phyloP scores from a whole-genome alignment of 2,329 filamentous ascomycete genomes.

The Monosporascus cannonballus region DNA sequence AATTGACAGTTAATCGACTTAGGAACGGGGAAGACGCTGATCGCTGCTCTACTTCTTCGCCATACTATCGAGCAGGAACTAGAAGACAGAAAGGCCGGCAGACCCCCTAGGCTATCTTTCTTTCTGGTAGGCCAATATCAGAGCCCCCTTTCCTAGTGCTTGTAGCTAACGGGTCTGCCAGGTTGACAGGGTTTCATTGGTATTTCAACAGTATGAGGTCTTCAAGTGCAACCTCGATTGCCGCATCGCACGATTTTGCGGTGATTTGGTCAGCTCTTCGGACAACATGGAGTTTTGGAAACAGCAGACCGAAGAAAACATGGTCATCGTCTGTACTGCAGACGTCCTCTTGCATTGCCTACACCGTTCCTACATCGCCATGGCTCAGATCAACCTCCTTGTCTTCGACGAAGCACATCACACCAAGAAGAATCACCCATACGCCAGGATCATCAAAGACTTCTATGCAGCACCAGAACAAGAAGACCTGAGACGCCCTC shows the following conservation, averaged over 20 bases:
- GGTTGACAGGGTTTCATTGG: constrained; percentile 83
- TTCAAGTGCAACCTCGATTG: constrained; percentile 76
- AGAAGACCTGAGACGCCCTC: constrained; percentile 50
- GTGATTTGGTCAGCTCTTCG: constrained; percentile 50
- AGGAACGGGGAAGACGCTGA: constrained; percentile 94
- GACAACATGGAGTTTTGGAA: constrained; percentile 43
- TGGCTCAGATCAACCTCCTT: constrained; percentile 79
- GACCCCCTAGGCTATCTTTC: constrained; percentile 64
- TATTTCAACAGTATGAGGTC: constrained; percentile 83
- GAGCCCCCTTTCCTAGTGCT: background rate
- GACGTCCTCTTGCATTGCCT: constrained; percentile 78
- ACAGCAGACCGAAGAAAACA: constrained; percentile 54
- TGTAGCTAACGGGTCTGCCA: constrained; percentile 21
- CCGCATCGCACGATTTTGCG: constrained; percentile 67
- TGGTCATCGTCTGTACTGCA: constrained; percentile 88
- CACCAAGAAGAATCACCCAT: constrained; percentile 88
- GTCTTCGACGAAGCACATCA: constrained; percentile 97
- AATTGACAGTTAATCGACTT: constrained; percentile 6
- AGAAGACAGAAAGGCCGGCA: constrained; percentile 56
- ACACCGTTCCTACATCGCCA: constrained; percentile 70
- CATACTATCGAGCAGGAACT: constrained; percentile 74
- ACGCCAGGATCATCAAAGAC: constrained; percentile 83
- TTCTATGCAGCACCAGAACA: constrained; percentile 57
- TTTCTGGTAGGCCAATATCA: constrained; percentile 59
- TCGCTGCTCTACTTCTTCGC: constrained; percentile 78